A percentile compares a stretch with the other conserved stretches of the same genome.
Conservation (phyloP, 768 basidiomycete species). For the Tubosaeta brunneosetosa region DNA sequence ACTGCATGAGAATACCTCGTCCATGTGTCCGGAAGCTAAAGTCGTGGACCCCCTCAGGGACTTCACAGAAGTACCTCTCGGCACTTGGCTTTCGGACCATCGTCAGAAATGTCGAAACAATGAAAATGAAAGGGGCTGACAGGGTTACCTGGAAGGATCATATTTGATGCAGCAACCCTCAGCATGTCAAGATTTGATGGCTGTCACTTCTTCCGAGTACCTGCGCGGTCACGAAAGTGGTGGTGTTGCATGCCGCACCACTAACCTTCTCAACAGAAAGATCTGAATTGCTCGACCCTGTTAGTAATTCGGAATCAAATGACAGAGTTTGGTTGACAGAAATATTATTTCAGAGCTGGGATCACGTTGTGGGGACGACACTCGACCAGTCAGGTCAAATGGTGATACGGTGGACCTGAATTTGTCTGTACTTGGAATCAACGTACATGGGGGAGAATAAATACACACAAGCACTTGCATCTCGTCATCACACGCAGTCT, state of each 20-base stretch:
- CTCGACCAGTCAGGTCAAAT: background rate
- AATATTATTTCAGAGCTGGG: background rate
- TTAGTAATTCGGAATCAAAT: background rate
- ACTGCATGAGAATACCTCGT: background rate
- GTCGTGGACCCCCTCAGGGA: background rate
- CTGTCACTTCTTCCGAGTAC: background rate
- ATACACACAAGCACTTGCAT: conserved; percentile 12
- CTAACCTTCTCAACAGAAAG: background rate
- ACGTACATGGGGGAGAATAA: conserved; percentile 10
- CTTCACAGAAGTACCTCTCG: background rate
- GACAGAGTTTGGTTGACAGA: background rate
- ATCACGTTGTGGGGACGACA: background rate
- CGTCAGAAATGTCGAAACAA: background rate
- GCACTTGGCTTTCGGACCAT: background rate
- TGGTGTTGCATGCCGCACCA: background rate
- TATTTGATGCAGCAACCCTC: background rate
- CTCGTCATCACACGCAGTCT: conserved; percentile 10
- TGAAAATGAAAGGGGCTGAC: background rate
- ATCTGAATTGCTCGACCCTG: background rate
- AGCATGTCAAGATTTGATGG: background rate
- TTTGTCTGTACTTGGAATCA: conserved; percentile 20
- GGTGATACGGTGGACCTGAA: conserved; percentile 19
- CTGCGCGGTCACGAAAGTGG: background rate
- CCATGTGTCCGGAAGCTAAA: background rate
- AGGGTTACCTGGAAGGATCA: background rate